Evolutionary conservation across 495 filamentous ascomycete genomes (phyloP).

Genomic region (Gamarada debralockiae): DNA sequence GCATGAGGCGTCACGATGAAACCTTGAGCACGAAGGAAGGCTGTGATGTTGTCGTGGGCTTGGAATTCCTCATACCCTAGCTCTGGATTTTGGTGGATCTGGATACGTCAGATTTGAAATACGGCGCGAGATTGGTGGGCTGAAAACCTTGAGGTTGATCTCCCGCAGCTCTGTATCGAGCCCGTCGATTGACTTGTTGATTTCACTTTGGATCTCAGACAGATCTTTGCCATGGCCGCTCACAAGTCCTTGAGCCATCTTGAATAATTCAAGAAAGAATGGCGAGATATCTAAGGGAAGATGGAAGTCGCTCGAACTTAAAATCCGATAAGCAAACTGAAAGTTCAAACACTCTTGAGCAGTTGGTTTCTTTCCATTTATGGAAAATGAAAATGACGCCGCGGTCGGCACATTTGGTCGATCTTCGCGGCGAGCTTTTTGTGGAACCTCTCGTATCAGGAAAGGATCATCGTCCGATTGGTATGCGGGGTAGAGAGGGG

Average conservation of each 20-base stretch:
- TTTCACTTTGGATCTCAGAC: background rate
- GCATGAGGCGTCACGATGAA: constrained; percentile 51
- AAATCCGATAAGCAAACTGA: no score
- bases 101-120: constrained; percentile 22
- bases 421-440: no score
- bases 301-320: no score
- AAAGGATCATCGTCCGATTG: no score
- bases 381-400: no score
- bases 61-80: constrained; percentile 52
- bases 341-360: no score
- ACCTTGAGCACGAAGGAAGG: constrained; percentile 46
- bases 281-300: no score
- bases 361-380: no score
- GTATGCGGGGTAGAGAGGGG: no score
- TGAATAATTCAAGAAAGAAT: no score
- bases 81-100: constrained; percentile 61
- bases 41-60: constrained; percentile 55
- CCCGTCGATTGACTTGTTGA: background rate
- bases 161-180: background rate
- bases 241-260: background rate
- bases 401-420: no score
- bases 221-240: background rate
- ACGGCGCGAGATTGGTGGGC: background rate
- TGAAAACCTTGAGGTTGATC: background rate
- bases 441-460: no score